These are phyloP conservation scores for Pholiota microspora DNA, from an alignment of 768 basidiomycete genomes.

Conservation along the genomic window DNA sequence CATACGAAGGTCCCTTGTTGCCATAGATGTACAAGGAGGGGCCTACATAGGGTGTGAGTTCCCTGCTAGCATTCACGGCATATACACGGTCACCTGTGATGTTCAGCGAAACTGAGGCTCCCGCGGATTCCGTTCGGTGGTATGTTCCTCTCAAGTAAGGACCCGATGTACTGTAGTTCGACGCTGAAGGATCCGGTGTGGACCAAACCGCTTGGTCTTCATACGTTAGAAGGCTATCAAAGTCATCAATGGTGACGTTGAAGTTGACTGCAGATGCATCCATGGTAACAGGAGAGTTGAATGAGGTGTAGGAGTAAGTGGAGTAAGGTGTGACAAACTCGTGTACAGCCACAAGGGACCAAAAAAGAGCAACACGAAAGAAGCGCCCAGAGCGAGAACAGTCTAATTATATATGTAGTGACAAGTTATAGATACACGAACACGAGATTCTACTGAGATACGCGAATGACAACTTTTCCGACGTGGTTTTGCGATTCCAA, in stretches of 20 bases:
- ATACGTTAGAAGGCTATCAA: slow-evolving; percentile 42
- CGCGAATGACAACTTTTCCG: slow-evolving; percentile 54
- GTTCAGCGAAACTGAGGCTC: slow-evolving; percentile 37
- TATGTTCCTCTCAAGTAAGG: slow-evolving; percentile 44
- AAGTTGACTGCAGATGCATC: slow-evolving; percentile 40
- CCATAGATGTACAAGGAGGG: slow-evolving; percentile 45
- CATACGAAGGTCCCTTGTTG: slow-evolving; percentile 38
- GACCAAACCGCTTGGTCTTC: slow-evolving; percentile 37
- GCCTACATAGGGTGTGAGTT: slow-evolving; percentile 24
- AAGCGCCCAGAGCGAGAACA: background rate
- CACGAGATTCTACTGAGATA: background rate
- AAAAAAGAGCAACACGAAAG: too few relatives aligned
- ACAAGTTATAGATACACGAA: too few relatives aligned
- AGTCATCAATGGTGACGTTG: slow-evolving; percentile 48
- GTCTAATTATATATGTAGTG: too few relatives aligned
- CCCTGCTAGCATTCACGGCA: too few relatives aligned
- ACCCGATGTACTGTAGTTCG: slow-evolving; percentile 29
- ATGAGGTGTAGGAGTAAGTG: too few relatives aligned
- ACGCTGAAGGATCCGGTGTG: slow-evolving; percentile 45
- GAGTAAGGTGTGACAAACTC: too few relatives aligned
- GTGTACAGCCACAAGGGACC: too few relatives aligned
- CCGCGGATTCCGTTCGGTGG: slow-evolving; percentile 35
- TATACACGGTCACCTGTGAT: slow-evolving; percentile 38
- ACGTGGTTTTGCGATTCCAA: slow-evolving; percentile 55
- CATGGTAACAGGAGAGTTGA: slow-evolving; percentile 23